phyloP scores from a whole-genome alignment of 1,284 basidiomycete genomes.

The Trichosporon sp. region DNA sequence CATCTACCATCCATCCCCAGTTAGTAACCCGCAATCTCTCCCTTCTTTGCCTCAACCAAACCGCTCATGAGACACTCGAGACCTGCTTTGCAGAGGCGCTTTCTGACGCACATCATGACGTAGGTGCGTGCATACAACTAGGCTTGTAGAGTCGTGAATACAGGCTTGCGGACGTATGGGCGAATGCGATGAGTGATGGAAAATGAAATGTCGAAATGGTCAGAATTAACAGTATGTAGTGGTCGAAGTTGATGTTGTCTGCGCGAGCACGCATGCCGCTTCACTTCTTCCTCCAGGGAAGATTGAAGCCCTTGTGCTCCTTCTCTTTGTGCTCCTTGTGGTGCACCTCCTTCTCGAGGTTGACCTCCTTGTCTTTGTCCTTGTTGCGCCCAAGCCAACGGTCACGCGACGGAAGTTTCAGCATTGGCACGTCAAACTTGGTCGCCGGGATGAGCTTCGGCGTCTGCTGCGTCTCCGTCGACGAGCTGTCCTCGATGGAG shows the following conservation, averaged over 20 bases:
- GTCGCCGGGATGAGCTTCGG: not conserved
- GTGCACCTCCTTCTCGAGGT: slow-evolving; percentile 9
- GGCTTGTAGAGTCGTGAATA: not conserved
- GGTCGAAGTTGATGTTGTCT: not conserved
- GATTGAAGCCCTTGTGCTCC: not conserved
- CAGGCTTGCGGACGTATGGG: not conserved
- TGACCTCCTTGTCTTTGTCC: slow-evolving; percentile 8
- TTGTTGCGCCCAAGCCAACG: slow-evolving; percentile 3
- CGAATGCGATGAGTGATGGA: not conserved
- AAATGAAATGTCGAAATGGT: not conserved
- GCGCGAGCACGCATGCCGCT: not conserved
- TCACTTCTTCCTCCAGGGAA: slow-evolving; percentile 3
- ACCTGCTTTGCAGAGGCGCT: not conserved
- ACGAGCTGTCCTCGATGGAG: not conserved
- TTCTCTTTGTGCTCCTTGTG: slow-evolving; percentile 6
- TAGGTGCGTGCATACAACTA: not conserved
- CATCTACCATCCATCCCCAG: not conserved
- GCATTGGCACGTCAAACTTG: slow-evolving; percentile 1
- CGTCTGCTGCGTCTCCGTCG: not conserved
- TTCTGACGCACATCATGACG: not conserved
- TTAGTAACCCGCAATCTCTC: not conserved
- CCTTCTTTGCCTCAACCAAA: not conserved
- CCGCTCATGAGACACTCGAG: not conserved
- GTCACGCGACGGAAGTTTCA: not conserved
- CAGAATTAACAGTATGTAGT: not conserved